phyloP scores from a whole-genome alignment of 2,329 filamentous ascomycete genomes.

The Colletotrichum tropicicola region DNA sequence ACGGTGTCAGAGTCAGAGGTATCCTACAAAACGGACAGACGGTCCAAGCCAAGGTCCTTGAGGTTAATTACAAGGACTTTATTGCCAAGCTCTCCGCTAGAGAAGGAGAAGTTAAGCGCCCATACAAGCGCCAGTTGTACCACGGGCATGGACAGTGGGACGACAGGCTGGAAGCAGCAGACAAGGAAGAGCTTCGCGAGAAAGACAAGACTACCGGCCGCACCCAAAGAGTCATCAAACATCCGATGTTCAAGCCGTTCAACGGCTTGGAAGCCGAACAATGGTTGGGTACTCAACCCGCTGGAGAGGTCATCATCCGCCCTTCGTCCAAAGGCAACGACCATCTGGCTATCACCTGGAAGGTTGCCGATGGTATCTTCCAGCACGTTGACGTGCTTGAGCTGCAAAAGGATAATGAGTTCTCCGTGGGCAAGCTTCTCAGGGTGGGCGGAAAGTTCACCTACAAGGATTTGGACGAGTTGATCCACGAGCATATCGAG shows the following conservation, averaged over 20 bases:
- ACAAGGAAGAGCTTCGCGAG: constrained; percentile 84
- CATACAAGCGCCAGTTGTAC: constrained; percentile 75
- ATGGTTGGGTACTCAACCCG: constrained; percentile 84
- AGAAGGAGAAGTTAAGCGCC: constrained; percentile 80
- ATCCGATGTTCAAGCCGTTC: constrained; percentile 94
- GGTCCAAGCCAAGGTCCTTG: constrained; percentile 85
- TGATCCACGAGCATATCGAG: constrained; percentile 97
- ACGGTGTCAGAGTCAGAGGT: constrained; percentile 75
- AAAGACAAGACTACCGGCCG: constrained; percentile 88
- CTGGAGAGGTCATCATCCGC: constrained; percentile 92
- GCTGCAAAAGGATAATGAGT: constrained; percentile 96
- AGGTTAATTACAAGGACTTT: constrained; percentile 88
- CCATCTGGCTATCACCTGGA: constrained; percentile 97
- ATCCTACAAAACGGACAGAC: constrained; percentile 84
- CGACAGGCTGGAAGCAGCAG: constrained; percentile 79
- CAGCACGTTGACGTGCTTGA: constrained; percentile 98
- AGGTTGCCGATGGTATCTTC: constrained; percentile 94
- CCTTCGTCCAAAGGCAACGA: constrained; percentile 96
- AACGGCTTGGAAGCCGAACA: constrained; percentile 93
- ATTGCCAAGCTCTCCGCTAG: constrained; percentile 84
- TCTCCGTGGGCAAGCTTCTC: constrained; percentile 86
- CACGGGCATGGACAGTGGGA: constrained; percentile 88
- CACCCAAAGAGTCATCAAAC: constrained; percentile 94
- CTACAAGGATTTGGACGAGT: constrained; percentile 94
- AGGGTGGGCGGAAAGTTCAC: constrained; percentile 89